These are phyloP conservation scores for Coemansia sp. DNA, from an alignment of 192 early-diverging fungal genomes.

Conservation along the genomic window DNA sequence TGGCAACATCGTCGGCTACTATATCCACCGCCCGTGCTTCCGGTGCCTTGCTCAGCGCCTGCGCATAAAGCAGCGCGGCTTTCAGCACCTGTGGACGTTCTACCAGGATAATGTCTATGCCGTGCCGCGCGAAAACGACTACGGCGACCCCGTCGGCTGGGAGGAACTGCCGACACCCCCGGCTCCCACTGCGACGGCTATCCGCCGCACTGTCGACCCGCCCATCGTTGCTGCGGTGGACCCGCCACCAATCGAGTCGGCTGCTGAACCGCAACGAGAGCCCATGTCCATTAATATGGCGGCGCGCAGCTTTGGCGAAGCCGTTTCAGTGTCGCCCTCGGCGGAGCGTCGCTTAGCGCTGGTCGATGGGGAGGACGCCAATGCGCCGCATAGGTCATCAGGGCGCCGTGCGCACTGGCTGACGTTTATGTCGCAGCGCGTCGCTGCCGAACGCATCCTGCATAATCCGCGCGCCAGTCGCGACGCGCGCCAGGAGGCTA, in stretches of 20 bases:
- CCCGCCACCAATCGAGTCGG: background rate
- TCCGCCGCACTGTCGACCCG: background rate
- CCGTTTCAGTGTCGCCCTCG: background rate
- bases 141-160: conserved; percentile 37
- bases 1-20: conserved; percentile 50
- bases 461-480: conserved; percentile 6
- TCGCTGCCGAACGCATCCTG: conserved; percentile 11
- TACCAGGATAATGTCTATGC: conserved; percentile 49
- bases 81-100: conserved; percentile 54
- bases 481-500: conserved; percentile 14
- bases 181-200: conserved; percentile 19
- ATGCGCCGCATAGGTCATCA: background rate
- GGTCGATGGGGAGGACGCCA: background rate
- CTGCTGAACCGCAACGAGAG: background rate
- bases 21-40: conserved; percentile 52
- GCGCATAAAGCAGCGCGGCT: conserved; percentile 49
- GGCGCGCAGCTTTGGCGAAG: conserved; percentile 1
- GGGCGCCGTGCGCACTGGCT: conserved; percentile 12
- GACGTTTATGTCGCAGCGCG: conserved; percentile 10
- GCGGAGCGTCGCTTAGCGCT: background rate
- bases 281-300: background rate
- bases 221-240: background rate
- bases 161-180: conserved; percentile 38
- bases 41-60: conserved; percentile 50
- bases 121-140: conserved; percentile 41